phyloP scores from a whole-genome alignment of 257 asterid genomes.

The Capsicum rhomboideum region DNA sequence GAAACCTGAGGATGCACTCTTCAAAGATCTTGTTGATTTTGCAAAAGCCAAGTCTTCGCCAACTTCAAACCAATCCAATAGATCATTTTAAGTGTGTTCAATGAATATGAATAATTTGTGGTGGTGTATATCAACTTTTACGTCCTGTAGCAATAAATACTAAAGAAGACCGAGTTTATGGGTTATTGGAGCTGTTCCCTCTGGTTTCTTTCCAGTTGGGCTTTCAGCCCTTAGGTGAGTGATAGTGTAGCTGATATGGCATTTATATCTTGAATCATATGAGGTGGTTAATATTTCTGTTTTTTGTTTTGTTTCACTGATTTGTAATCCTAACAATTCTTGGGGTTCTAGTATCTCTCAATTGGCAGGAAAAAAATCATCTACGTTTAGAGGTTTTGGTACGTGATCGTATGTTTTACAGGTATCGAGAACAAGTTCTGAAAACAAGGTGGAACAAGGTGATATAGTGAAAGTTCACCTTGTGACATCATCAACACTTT shows the following conservation, averaged over 20 bases:
- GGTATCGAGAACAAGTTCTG: background rate
- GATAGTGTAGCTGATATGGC: background rate
- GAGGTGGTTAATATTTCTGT: background rate
- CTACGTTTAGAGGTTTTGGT: background rate
- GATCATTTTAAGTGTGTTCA: slow-evolving; percentile 36
- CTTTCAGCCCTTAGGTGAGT: background rate
- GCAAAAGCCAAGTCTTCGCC: slow-evolving; percentile 91
- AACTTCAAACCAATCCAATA: slow-evolving; percentile 55
- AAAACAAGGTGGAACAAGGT: background rate
- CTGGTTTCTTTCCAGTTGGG: background rate
- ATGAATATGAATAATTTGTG: slow-evolving; percentile 16
- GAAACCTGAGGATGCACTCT: slow-evolving; percentile 73
- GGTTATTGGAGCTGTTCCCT: background rate
- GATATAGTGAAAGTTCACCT: too few relatives aligned
- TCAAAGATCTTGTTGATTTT: slow-evolving; percentile 83
- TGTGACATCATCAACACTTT: background rate
- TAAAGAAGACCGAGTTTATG: background rate
- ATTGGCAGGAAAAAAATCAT: background rate
- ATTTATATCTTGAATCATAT: background rate
- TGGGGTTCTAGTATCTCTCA: background rate
- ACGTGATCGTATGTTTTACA: background rate
- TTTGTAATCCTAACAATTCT: background rate
- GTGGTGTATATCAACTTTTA: slow-evolving; percentile 13
- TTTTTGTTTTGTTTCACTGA: background rate
- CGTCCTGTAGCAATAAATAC: background rate